Base-by-base conservation (phyloP, 2,329 filamentous ascomycete species). In the Chalaropsis ovoidea region DNA sequence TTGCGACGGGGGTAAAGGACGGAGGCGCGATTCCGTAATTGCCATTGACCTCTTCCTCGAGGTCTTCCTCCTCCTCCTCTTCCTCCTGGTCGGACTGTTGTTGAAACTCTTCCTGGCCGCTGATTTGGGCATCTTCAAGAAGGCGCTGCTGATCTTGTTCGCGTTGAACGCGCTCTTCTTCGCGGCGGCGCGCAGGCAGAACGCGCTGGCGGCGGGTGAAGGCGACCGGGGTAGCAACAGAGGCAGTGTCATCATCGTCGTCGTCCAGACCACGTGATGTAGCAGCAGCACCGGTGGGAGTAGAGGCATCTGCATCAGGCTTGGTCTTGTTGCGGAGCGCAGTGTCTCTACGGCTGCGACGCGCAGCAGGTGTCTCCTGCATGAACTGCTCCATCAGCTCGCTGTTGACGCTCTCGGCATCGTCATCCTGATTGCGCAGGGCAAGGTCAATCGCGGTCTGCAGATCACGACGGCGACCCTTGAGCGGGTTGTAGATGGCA, bases 401-500 rank as follows among this genome's bases (percentile, higher is more conserved):
- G 39, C 68, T 64, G 22, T 68, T 58, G 27, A 67, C 45, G 7
- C 47, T 62, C 19, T 68, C 67, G 2, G 60, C 54, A 27, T 66
- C 64, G 22, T 67, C 63, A 15, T 63, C 67, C 19, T 66, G 66
- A 10, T 69, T 65, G 13, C 68, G 68, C 24, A 70, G 62, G 39
- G 68, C 68, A 31, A 68, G 67, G 19, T 69, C 63, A 61, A 71
- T 68, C 15, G 68, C 68, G 8, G 67, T 64, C 6, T 68, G 65
- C 41, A 71, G 62, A 45, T 70, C 67, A 54, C 68, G 69, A 22
- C 65, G 47, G 39, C 69, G 66, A 1, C 70, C 70, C 19, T 69
- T 68, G 24, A 68, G 66, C n/a, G 68, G 67, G 56, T 71, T 70
- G 27, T 69, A 68, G n/a, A 71, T 67, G 52, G 63, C 65, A 15